Conservation (phyloP, 108 stramenopile species). For the Schizochytrium sp. region DNA sequence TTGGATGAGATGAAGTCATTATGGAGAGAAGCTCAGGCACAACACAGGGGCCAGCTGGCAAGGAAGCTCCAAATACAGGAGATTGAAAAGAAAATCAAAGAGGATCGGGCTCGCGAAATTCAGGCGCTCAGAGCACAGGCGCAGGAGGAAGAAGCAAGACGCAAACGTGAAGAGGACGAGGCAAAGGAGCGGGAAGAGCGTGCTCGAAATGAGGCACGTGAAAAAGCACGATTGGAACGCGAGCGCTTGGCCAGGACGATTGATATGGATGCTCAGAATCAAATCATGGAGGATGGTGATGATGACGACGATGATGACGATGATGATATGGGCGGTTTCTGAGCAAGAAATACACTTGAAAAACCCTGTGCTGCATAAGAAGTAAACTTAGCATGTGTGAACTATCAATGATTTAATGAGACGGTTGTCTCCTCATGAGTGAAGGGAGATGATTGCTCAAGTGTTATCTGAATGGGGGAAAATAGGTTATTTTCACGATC, state of each 20-base stretch:
- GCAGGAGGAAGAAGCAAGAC: conserved; percentile 24
- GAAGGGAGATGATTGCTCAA: too few relatives aligned
- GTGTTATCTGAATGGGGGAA: too few relatives aligned
- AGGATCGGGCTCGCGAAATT: conserved; percentile 36
- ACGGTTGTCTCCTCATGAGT: too few relatives aligned
- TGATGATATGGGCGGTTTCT: conserved; percentile 58
- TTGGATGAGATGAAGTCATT: conserved; percentile 4
- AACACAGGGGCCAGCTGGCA: conserved; percentile 14
- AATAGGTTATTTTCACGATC: too few relatives aligned
- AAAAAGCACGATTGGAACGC: conserved; percentile 12
- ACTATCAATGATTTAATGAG: too few relatives aligned
- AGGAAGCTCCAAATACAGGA: background rate
- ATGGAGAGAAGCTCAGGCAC: conserved; percentile 15
- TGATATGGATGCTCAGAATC: conserved; percentile 53
- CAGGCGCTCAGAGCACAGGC: conserved; percentile 43
- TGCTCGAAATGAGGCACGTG: conserved; percentile 54
- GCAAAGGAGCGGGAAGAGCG: conserved; percentile 53
- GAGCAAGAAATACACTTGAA: background rate
- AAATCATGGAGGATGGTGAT: conserved; percentile 18
- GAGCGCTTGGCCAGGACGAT: conserved; percentile 18
- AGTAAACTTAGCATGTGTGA: too few relatives aligned
- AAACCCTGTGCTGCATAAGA: too few relatives aligned
- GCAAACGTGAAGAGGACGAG: conserved; percentile 29
- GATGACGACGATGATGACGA: conserved; percentile 45
- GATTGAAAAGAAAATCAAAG: conserved; percentile 43